These are phyloP conservation scores for Ophiosphaerella herpotricha DNA, from an alignment of 2,329 filamentous ascomycete genomes.

Conservation along the genomic window DNA sequence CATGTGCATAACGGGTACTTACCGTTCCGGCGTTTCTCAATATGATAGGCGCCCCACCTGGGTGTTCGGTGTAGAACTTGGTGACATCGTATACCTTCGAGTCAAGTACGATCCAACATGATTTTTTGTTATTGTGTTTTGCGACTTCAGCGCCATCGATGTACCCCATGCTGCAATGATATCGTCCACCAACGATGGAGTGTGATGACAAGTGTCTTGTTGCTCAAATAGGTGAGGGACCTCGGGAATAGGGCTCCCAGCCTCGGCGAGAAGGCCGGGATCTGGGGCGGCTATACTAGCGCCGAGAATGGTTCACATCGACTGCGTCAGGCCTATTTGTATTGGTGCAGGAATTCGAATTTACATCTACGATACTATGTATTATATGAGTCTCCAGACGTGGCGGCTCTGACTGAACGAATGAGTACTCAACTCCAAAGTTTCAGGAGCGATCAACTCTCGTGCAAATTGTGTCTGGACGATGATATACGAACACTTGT, in stretches of 20 bases:
- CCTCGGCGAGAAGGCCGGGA: conserved; percentile 26
- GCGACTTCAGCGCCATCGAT: conserved; percentile 42
- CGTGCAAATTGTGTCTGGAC: too few species aligned
- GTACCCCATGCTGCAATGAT: conserved; percentile 19
- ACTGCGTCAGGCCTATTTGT: too few species aligned
- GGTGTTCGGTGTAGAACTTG: conserved; percentile 64
- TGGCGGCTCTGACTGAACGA: too few species aligned
- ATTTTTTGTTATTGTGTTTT: conserved; percentile 39
- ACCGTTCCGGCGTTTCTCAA: conserved; percentile 51
- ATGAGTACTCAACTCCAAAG: too few species aligned
- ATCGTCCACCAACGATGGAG: not conserved
- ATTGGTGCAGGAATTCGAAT: not conserved
- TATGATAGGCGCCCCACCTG: conserved; percentile 58
- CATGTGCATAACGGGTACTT: conserved; percentile 14
- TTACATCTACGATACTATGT: not conserved
- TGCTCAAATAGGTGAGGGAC: conserved; percentile 27
- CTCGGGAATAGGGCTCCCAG: conserved; percentile 21
- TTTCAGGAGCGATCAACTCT: too few species aligned
- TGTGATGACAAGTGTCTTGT: conserved; percentile 8
- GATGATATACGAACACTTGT: too few species aligned
- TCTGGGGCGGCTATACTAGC: not conserved
- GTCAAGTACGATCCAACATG: conserved; percentile 70
- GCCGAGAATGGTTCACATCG: not conserved
- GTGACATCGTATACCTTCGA: conserved; percentile 70
- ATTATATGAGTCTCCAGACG: too few species aligned